Base-by-base conservation (phyloP, 1,139 yeast species). In the Pichia sp. region DNA sequence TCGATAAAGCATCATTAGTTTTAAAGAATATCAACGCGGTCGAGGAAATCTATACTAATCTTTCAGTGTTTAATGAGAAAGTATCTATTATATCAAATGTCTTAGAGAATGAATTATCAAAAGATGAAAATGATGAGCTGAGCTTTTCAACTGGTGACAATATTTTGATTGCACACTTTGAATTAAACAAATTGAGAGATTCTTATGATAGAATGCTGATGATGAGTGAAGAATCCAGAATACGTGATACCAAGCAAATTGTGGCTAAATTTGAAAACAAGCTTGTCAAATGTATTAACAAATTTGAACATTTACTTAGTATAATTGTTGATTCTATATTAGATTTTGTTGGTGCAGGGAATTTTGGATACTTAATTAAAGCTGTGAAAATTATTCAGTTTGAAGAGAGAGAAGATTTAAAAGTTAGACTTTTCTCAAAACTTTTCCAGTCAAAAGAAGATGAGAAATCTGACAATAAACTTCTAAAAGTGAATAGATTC, bases 331-430 rank as follows among this genome's bases (percentile, higher is more conserved):
- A 55, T 42, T 52, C 48, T 21, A 50, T 55, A 30, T 45, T 51
- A 24, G 55, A 50, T 42, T 52, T 79, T 80, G 15, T 55, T 15
- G 48, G 48, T 9, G 43, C 48, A 17, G 51, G 49, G 1, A 85
- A 89, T 56, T 61, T 64, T 25, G 76, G 82, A 23, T 65, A 88
- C 48, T 79, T 85, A 1, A 80, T 78, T 35, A 76, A 91, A 42
- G 60, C 84, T 36, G 77, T 88, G 31, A 82, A 84, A 50, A 74
- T 93, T 23, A 69, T 93, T 33, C 94, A 88, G 48, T 72, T 67
- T 49, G 99, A 93, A 59, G 84, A 83, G 49, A 68, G 72, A 31
- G 88, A 84, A 53, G 98, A 91, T 54, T 60, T 79, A 46, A 79
- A 79, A 51, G 68, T 79, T 25, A 58, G 65, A 9, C 66, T 82